Conservation (phyloP, 2,329 filamentous ascomycete genomes). For the Aspergillus puulaauensis region DNA sequence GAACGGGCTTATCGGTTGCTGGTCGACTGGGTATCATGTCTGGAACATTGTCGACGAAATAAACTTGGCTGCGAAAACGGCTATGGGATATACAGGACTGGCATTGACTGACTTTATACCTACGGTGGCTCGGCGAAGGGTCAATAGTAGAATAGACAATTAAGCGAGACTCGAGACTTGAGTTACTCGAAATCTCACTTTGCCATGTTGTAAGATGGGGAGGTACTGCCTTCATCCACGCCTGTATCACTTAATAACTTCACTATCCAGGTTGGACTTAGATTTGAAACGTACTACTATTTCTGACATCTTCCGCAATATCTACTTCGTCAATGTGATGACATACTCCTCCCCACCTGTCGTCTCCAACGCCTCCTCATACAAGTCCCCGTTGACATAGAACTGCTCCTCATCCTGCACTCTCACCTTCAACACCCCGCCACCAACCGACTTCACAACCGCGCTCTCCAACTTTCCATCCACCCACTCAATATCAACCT, state of each 20-base stretch:
- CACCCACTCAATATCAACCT: constrained; percentile 36
- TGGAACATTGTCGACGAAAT: neutral
- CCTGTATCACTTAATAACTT: no score
- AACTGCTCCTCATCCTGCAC: neutral
- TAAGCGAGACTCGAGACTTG: neutral
- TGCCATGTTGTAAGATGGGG: no score
- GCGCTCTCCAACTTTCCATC: neutral
- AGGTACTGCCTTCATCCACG: no score
- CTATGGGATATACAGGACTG: neutral
- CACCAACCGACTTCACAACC: neutral
- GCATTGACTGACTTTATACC: neutral
- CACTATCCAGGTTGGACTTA: no score
- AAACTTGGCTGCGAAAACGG: neutral
- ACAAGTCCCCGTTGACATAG: neutral
- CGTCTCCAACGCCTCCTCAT: neutral
- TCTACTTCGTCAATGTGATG: neutral
- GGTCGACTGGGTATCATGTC: constrained; percentile 11
- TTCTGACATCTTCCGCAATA: no score
- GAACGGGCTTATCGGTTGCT: constrained; percentile 8
- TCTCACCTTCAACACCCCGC: neutral
- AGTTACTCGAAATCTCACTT: no score
- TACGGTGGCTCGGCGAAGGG: neutral
- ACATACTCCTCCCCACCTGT: neutral
- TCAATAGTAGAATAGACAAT: neutral
- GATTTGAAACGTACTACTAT: no score